Conservation (phyloP, 805 yeast species). For the Candida palmyrensis region DNA sequence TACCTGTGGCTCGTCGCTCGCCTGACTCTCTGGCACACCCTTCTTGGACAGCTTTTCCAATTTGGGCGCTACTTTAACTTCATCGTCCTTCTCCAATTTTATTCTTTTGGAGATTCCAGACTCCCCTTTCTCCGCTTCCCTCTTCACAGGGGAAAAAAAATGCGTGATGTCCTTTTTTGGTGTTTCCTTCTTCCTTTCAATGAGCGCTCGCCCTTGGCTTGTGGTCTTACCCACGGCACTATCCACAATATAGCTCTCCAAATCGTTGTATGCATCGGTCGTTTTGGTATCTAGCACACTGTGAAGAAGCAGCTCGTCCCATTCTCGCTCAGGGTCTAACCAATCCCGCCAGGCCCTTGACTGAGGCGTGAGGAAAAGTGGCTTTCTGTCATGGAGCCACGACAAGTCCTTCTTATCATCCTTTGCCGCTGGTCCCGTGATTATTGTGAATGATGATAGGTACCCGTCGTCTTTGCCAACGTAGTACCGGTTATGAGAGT, state of each 20-base stretch:
- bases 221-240: constrained; percentile 59
- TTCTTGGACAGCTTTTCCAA: too few species aligned
- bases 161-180: constrained; percentile 20
- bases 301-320: constrained; percentile 36
- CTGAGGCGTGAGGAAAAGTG: constrained; percentile 60
- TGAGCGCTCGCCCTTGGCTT: constrained; percentile 41
- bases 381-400: constrained; percentile 79
- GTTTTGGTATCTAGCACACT: constrained; percentile 31
- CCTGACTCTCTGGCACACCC: too few species aligned
- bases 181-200: constrained; percentile 12
- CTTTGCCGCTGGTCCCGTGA: constrained; percentile 61
- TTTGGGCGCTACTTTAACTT: too few species aligned
- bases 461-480: constrained; percentile 12
- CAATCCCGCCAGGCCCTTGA: constrained; percentile 56
- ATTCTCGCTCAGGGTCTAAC: constrained; percentile 44
- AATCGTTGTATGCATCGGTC: constrained; percentile 24
- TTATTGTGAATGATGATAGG: constrained; percentile 55
- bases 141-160: too few species aligned
- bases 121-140: too few species aligned
- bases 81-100: too few species aligned
- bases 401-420: constrained; percentile 43
- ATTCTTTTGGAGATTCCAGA: background rate
- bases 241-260: constrained; percentile 53
- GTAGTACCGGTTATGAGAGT: constrained; percentile 31
- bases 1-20: too few species aligned